Evolutionary conservation across 768 basidiomycete genomes (phyloP), one percentile per base, ranked within the genome.

Genomic region (Dioszegia crocea): DNA sequence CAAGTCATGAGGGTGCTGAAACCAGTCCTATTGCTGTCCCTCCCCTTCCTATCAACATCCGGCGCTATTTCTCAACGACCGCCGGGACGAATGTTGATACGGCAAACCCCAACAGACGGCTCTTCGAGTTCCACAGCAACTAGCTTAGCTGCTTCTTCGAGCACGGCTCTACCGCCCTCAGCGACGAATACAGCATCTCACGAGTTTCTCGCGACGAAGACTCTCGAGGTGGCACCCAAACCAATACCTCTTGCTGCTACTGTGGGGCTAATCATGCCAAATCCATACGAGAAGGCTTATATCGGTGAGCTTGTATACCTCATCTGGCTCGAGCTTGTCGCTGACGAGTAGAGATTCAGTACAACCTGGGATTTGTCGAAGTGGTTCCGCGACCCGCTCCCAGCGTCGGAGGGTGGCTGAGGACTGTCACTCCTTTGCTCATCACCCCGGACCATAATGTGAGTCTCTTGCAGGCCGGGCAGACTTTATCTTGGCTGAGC

Each of bases 181-280:
- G 40, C 40, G 11, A 58, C 64, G 10, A 49, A 58, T 4, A 48
- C 64, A 6, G 47, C 63, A 19, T 39, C 55, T 6, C 43, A 43
- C 16, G 54, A 48, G 19, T 39, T 44, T 24, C 46, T 54, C 29
- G 19, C 29, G 27, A 47, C 45, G 16, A 49, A 24, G 21, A 57
- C 45, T 21, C 51, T 53, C 2, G 38, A 39, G 23, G 51, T 53
- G 26, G 64, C 65, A 4, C 45, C 33, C 10, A 63, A 60, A 17
- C 65, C 70, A 12, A 57, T 72, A 21, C 65, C 63, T 24, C 49
- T 58, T 17, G 46, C 50, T 8, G 66, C 52, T 8, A 66, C 64
- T 30, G 70, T 77, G 46, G 76, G 76, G 0, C 30, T 77, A 47
- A 75, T 77, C 59, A 75, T 77, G 76, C 76, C 76, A 8, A 66